These are phyloP conservation scores for Jamesozyma hellenica DNA, from an alignment of 805 yeast species.

Conservation along the genomic window DNA sequence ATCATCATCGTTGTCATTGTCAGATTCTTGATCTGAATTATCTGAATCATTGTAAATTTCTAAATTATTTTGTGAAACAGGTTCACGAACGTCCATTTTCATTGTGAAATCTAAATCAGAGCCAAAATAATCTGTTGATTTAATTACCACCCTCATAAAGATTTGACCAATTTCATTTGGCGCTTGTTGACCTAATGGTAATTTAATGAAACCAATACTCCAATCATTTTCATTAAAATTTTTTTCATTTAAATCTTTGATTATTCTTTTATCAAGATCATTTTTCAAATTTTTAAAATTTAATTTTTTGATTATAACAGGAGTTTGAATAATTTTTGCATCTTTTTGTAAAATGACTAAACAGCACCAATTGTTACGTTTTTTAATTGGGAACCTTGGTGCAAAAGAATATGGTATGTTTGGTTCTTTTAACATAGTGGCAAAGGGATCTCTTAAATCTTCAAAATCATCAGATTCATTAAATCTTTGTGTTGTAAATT, in stretches of 20 bases:
- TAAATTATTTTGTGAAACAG: too few relatives aligned
- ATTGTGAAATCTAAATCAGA: slow-evolving; percentile 66
- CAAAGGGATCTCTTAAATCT: slow-evolving; percentile 60
- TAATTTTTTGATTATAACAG: slow-evolving; percentile 27
- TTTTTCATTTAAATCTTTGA: slow-evolving; percentile 29
- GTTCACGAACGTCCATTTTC: slow-evolving; percentile 56
- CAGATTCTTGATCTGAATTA: slow-evolving; percentile 38
- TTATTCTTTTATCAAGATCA: slow-evolving; percentile 23
- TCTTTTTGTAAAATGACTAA: slow-evolving; percentile 66
- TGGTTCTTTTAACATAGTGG: slow-evolving; percentile 60
- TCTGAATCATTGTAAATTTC: slow-evolving; percentile 33
- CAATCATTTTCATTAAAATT: slow-evolving; percentile 30
- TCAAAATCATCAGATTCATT: slow-evolving; percentile 56
- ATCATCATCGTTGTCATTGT: slow-evolving; percentile 57
- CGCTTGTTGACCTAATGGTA: slow-evolving; percentile 64
- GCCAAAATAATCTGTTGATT: slow-evolving; percentile 73
- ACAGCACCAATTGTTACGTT: slow-evolving; percentile 52
- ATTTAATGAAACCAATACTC: slow-evolving; percentile 60
- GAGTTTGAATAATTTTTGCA: slow-evolving; percentile 65
- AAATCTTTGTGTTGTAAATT: slow-evolving; percentile 25
- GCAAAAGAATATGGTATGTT: slow-evolving; percentile 52
- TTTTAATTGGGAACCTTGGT: slow-evolving; percentile 63
- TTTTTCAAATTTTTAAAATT: slow-evolving; percentile 23
- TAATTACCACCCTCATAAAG: slow-evolving; percentile 60
- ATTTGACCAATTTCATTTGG: slow-evolving; percentile 61